Evolutionary conservation across 2,329 filamentous ascomycete genomes (phyloP).

Genomic region (Scorias spongiosa): DNA sequence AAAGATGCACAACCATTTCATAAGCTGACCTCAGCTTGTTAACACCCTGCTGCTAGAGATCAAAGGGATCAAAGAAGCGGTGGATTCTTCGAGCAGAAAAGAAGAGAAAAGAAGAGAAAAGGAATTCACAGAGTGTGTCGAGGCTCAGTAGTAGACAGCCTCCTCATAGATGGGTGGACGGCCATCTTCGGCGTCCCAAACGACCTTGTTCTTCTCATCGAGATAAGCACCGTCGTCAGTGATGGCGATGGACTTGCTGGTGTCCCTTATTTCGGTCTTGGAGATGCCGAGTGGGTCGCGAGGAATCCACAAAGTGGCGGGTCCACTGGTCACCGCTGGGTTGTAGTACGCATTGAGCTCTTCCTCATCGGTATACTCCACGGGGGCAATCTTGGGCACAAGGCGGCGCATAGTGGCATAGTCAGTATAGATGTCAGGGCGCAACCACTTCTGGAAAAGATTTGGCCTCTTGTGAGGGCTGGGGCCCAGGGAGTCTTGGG

Average conservation of each 20-base stretch:
- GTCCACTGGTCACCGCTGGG: constrained; percentile 47
- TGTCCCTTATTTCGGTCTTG: constrained; percentile 61
- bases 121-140: no score
- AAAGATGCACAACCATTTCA: no score
- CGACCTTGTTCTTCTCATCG: constrained; percentile 53
- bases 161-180: constrained; percentile 44
- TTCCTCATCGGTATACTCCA: constrained; percentile 45
- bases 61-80: no score
- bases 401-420: constrained; percentile 56
- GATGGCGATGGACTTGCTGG: constrained; percentile 56
- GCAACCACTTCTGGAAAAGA: constrained; percentile 52
- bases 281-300: constrained; percentile 59
- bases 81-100: no score
- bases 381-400: constrained; percentile 44
- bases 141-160: constrained; percentile 35
- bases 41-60: no score
- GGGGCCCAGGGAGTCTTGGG: constrained; percentile 17
- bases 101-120: no score
- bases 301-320: constrained; percentile 73
- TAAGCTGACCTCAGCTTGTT: no score
- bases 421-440: constrained; percentile 61
- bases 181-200: constrained; percentile 41
- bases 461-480: constrained; percentile 36
- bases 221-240: constrained; percentile 63
- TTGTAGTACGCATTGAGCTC: constrained; percentile 59